Conservation (phyloP, 768 basidiomycete species). For the Dioszegia aurantiaca region DNA sequence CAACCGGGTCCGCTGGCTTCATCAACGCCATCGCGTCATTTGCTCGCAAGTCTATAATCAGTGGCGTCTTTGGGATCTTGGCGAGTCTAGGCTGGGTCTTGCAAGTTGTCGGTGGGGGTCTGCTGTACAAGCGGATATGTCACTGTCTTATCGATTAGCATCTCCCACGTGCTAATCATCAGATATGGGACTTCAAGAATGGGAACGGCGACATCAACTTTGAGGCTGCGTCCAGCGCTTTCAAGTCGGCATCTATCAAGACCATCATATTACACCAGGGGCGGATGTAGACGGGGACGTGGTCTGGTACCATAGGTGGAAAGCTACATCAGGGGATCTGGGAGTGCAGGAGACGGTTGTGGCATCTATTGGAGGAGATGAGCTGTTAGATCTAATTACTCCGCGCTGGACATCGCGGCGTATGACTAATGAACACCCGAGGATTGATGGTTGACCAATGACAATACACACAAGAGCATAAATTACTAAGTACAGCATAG, state of each 20-base stretch:
- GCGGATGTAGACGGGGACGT: constrained; percentile 28
- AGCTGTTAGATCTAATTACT: no score
- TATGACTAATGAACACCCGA: no score
- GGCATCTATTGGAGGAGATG: no score
- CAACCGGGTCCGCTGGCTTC: constrained; percentile 88
- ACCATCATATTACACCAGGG: constrained; percentile 39
- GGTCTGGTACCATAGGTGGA: no score
- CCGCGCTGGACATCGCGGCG: no score
- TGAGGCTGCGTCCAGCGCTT: constrained; percentile 34
- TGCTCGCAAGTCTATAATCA: constrained; percentile 65
- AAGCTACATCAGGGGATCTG: no score
- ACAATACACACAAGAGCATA: no score
- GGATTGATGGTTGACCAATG: no score
- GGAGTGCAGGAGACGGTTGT: no score
- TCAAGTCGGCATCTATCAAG: constrained; percentile 41
- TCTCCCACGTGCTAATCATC: neutral
- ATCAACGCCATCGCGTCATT: constrained; percentile 88
- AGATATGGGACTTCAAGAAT: constrained; percentile 52
- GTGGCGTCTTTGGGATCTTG: constrained; percentile 75
- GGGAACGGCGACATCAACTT: constrained; percentile 49
- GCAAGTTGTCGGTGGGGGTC: constrained; percentile 59
- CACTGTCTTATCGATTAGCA: neutral
- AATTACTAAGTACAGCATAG: no score
- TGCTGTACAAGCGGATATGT: constrained; percentile 46
- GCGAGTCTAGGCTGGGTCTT: constrained; percentile 82